Base-by-base conservation (phyloP, 1,284 basidiomycete genomes). In the Phaffia rhodozyma region DNA sequence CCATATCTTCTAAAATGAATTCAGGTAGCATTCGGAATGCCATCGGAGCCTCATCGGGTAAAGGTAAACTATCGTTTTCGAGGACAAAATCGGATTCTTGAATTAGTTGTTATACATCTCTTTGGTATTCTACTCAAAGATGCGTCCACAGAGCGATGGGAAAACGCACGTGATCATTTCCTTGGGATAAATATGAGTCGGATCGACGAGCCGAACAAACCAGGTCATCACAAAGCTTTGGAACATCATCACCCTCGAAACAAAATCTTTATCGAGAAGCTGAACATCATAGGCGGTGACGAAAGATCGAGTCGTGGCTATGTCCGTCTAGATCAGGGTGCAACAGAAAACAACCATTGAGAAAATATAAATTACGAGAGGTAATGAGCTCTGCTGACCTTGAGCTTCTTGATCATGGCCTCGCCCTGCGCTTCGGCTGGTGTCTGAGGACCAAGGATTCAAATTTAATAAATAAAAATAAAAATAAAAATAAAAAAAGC, bases 151-250 rank as follows among this genome's bases (percentile, higher is more conserved):
- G 23, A 55, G 50, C 21, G 20, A n/a, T 11, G 49, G 48, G 29
- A 57, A 13, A 20, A 79, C 86, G 61, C 67, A 92, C 89, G 82
- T 78, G 49, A 86, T 82, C 20, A 75, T 72, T 2, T 82, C 80
- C 60, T 79, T 81, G 0, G 96, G 96, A 72, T 97, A 91, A 34
- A 78, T 74, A 68, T 86, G 85, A 63, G 78, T 81, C 1, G 91
- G 89, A 70, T 98, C 96, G n/a, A 87, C 91, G 65, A 89, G 82
- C 6, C 93, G 84, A 61, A 97, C 87, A 23, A 98, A 79, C 94
- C 94, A 99, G 0, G 88, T 89, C 71, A 94, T 94, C 58, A 92
- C 79, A 75, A 97, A 96, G 69, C 84, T 87, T 30, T 84, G 84
- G 76, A 96, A 97, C 11, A 83, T 84, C 51, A 94, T 83, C 50